Percentiles rank a stretch among this genome's conserved stretches.
These are phyloP conservation scores for Coniochaeta hoffmannii DNA, from an alignment of 2,329 filamentous ascomycete genomes.

Conservation along the genomic window DNA sequence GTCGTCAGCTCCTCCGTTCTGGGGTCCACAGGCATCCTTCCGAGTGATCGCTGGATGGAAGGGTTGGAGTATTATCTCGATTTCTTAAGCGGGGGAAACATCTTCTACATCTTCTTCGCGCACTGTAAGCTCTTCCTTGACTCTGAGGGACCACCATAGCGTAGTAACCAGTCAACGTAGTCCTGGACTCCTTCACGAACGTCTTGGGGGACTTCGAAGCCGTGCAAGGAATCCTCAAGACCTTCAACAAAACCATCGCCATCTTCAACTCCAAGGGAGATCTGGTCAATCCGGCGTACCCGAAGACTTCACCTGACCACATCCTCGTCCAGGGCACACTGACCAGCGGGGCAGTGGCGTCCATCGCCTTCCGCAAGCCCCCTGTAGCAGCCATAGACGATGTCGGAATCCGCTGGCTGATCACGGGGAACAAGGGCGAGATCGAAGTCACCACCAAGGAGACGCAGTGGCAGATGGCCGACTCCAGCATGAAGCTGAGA, in stretches of 20 bases:
- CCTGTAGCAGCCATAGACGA: constrained; percentile 13
- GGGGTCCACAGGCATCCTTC: constrained; percentile 4
- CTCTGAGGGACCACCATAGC: not conserved
- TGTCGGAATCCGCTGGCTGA: constrained; percentile 23
- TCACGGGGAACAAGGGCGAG: constrained; percentile 28
- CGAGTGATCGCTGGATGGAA: constrained; percentile 12
- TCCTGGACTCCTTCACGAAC: constrained; percentile 23
- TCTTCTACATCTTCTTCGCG: constrained; percentile 19
- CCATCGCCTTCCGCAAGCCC: constrained; percentile 18
- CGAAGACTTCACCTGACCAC: constrained; percentile 24
- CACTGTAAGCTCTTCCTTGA: constrained; percentile 17
- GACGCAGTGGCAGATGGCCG: constrained; percentile 12
- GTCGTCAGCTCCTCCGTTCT: constrained; percentile 26
- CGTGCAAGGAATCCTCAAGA: constrained; percentile 19
- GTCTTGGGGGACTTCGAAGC: constrained; percentile 23
- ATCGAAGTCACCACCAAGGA: constrained; percentile 17
- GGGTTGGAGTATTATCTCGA: constrained; percentile 15
- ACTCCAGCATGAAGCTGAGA: constrained; percentile 8
- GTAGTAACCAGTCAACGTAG: constrained; percentile 9
- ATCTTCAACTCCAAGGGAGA: constrained; percentile 16
- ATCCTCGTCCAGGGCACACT: constrained; percentile 25
- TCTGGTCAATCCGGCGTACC: constrained; percentile 14
- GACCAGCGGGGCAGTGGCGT: constrained; percentile 20
- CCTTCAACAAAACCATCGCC: constrained; percentile 11
- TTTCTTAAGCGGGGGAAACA: constrained; percentile 12